A percentile compares a stretch with the other conserved stretches of the same genome.
Conservation (phyloP, 2,329 filamentous ascomycete species). For the Aureobasidium sp. region DNA sequence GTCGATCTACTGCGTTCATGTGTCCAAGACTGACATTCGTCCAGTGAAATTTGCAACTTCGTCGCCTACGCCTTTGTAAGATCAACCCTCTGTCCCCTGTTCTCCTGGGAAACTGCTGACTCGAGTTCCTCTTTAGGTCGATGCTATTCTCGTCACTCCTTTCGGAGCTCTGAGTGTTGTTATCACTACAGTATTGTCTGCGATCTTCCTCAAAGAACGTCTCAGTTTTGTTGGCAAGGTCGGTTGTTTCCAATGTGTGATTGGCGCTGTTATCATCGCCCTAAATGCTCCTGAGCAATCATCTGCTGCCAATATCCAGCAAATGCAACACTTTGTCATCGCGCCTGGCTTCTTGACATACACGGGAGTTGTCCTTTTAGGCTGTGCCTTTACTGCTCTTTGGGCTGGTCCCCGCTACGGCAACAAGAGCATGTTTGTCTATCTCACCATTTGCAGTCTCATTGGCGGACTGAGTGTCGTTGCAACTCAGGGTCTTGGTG, state of each 20-base stretch:
- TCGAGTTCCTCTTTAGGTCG: slow-evolving; percentile 34
- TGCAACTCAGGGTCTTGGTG: slow-evolving; percentile 83
- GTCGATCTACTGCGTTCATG: too few species aligned
- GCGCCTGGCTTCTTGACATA: slow-evolving; percentile 79
- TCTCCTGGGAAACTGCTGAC: slow-evolving; percentile 26
- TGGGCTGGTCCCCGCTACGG: slow-evolving; percentile 83
- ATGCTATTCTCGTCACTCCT: slow-evolving; percentile 90
- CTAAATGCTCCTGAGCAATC: slow-evolving; percentile 85
- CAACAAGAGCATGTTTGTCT: slow-evolving; percentile 96
- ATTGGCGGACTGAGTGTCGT: slow-evolving; percentile 92
- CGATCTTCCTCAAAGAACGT: slow-evolving; percentile 91
- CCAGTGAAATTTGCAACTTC: slow-evolving; percentile 81
- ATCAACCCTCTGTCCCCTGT: not conserved
- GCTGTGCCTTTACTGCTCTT: slow-evolving; percentile 60
- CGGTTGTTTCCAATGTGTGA: slow-evolving; percentile 87
- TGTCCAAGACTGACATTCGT: not conserved
- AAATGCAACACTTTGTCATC: slow-evolving; percentile 84
- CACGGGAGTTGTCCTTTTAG: slow-evolving; percentile 71
- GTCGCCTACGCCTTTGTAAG: slow-evolving; percentile 60
- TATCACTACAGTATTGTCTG: slow-evolving; percentile 80
- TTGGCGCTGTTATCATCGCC: slow-evolving; percentile 88
- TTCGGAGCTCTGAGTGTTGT: slow-evolving; percentile 88
- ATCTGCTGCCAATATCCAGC: slow-evolving; percentile 77
- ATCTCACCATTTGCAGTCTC: slow-evolving; percentile 91
- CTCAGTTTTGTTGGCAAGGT: slow-evolving; percentile 94